Evolutionary conservation across 2,329 filamentous ascomycete genomes (phyloP).

Genomic region (Aureobasidium leucospermi): DNA sequence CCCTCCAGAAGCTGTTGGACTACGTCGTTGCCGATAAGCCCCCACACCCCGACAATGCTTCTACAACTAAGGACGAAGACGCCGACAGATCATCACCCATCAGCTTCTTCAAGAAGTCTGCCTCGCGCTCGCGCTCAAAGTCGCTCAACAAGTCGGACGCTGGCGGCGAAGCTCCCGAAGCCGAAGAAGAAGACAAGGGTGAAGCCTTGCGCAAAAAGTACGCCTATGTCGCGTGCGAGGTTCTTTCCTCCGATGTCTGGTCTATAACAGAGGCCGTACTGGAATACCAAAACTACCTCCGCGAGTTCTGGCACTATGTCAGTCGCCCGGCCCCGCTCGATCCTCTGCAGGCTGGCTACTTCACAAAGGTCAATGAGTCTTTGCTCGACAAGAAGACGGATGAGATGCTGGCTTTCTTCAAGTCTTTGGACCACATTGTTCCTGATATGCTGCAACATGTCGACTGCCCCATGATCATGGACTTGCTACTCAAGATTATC

Average conservation of each 20-base stretch:
- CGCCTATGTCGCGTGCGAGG: conserved; percentile 86
- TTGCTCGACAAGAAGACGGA: conserved; percentile 96
- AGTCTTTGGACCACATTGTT: conserved; percentile 72
- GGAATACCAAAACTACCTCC: conserved; percentile 70
- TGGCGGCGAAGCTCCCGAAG: conserved; percentile 24
- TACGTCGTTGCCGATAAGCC: conserved; percentile 78
- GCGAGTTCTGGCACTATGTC: conserved; percentile 86
- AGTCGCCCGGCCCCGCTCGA: conserved; percentile 79
- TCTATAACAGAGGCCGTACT: conserved; percentile 90
- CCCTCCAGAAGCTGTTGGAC: conserved; percentile 77
- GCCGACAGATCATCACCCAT: conserved; percentile 37
- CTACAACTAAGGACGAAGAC: conserved; percentile 23
- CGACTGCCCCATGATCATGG: conserved; percentile 98
- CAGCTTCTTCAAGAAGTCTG: conserved; percentile 41
- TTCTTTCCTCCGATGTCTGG: conserved; percentile 93
- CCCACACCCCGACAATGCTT: conserved; percentile 33
- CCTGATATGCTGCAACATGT: conserved; percentile 85
- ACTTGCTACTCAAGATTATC: conserved; percentile 91
- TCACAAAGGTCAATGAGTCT: conserved; percentile 98
- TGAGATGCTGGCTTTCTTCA: conserved; percentile 89
- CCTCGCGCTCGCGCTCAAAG: conserved; percentile 35
- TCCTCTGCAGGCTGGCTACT: conserved; percentile 90
- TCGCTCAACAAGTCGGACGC: conserved; percentile 34
- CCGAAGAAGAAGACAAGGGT: conserved; percentile 57
- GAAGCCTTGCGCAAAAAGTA: conserved; percentile 92